These are phyloP conservation scores for Pythium coloratum DNA, from an alignment of 352 stramenopile species.

Conservation along the genomic window DNA sequence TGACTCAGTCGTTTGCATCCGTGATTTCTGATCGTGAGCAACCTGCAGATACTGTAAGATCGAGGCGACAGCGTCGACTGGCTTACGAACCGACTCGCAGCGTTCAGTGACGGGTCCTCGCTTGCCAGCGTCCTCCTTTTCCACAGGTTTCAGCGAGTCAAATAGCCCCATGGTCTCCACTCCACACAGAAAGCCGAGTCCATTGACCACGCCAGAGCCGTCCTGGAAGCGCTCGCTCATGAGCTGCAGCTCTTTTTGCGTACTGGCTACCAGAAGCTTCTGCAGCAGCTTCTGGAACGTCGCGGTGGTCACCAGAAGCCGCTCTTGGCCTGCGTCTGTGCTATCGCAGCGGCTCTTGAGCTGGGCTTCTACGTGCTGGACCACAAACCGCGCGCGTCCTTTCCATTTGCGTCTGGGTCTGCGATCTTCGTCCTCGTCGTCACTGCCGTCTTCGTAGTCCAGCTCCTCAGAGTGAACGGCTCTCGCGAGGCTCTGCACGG, in stretches of 20 bases:
- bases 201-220: constrained; percentile 6
- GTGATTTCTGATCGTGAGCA: constrained; percentile 30
- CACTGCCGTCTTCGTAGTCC: constrained; percentile 16
- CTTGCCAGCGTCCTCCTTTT: not conserved
- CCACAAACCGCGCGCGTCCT: constrained; percentile 44
- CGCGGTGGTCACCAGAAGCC: not conserved
- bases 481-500: constrained; percentile 11
- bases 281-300: constrained; percentile 23
- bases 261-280: constrained; percentile 16
- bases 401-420: constrained; percentile 38
- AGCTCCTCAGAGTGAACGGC: constrained; percentile 16
- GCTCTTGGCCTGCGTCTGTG: not conserved
- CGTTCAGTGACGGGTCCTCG: not conserved
- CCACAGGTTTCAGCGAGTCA: constrained; percentile 8
- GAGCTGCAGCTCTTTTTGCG: constrained; percentile 20
- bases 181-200: constrained; percentile 15
- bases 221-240: constrained; percentile 15
- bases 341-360: constrained; percentile 26
- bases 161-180: constrained; percentile 25
- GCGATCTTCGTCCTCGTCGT: constrained; percentile 27
- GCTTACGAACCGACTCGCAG: constrained; percentile 31
- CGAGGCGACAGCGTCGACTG: constrained; percentile 30
- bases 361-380: constrained; percentile 41
- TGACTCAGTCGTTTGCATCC: not conserved
- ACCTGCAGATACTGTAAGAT: constrained; percentile 61